phyloP scores from a whole-genome alignment of 176 grass and related monocot genomes.

The Lolium rigidum region DNA sequence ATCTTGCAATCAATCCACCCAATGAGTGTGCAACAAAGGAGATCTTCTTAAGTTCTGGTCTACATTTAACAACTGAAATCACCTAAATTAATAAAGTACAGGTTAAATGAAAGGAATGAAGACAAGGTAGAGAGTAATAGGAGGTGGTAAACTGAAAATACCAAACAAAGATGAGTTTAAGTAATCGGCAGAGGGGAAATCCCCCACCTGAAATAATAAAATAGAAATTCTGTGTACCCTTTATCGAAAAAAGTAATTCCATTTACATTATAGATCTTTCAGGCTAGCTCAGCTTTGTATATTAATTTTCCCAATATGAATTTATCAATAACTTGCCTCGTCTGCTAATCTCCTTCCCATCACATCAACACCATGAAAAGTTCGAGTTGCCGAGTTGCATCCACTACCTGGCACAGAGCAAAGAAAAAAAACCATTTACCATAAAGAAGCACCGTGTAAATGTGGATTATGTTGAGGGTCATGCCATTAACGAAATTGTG shows the following conservation, averaged over 20 bases:
- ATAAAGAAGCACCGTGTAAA: neutral
- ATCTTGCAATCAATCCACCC: conserved; percentile 96
- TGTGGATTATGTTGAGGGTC: neutral
- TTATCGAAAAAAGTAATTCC: too few species aligned
- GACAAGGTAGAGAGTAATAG: neutral
- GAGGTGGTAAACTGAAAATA: neutral
- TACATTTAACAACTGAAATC: conserved; percentile 52
- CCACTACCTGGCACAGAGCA: conserved; percentile 62
- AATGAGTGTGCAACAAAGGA: conserved; percentile 95
- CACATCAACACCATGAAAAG: conserved; percentile 82
- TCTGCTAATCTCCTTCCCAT: conserved; percentile 92
- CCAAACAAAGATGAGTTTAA: neutral
- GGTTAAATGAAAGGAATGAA: conserved; percentile 25
- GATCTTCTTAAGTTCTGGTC: conserved; percentile 77
- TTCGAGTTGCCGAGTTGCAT: conserved; percentile 71
- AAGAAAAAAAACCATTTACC: conserved; percentile 16
- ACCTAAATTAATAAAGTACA: conserved; percentile 60
- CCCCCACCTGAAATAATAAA: neutral
- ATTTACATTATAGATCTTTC: too few species aligned
- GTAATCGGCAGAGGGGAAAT: neutral
- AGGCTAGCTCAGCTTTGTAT: neutral
- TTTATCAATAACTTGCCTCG: conserved; percentile 60
- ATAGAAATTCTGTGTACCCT: too few species aligned
- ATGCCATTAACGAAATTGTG: neutral
- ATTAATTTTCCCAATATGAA: conserved; percentile 19